Base-by-base conservation (phyloP, 73 alveolate genomes). In the Effrenium voratum region DNA sequence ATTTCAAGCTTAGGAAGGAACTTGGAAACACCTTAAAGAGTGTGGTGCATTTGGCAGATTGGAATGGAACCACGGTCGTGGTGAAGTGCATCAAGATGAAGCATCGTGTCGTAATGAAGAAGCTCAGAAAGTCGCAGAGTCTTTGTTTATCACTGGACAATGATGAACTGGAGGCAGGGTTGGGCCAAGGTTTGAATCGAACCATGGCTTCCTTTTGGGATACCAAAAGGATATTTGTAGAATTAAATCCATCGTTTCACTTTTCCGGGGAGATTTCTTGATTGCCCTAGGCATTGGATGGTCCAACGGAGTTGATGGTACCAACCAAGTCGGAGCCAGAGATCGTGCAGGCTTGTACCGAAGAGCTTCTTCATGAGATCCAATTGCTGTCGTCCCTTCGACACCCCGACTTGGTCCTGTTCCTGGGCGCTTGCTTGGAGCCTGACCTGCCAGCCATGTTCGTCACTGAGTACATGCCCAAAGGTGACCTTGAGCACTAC, bases 341-440 rank as follows among this genome's bases (percentile, higher is more conserved):
- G 70, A 45, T 80, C 40, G 90, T 45, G 32, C 91, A 47, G 12
- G 30, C 45, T 3, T 80, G 91, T 36, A 45, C 72, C 5, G 70
- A 44, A 28, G 93, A 83, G 63, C 38, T 83, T 15, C 59, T 83
- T 5, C 93, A 52, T 57, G 93, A 83, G 79, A 83, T 83, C 55
- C 79, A 57, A 28, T 36, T 83, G 76, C 43, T 83, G 93, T 83
- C 93, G 49, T 38, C 75, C 38, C 75, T 83, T 49, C 93, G 93
- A 5, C 93, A 83, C 34, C 93, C 93, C 40, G 93, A 83, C 55
- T 34, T 83, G 93, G 93, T 83, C 43, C 75, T 83, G 19, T 83
- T 83, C 93, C n/a, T 83, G 41, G 93, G 93, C 32, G 93, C 93
- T 15, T 83, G 91, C 46, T 80, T 80, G 91, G 91, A 80, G 46